phyloP scores from a whole-genome alignment of 2,329 filamentous ascomycete genomes.

The Fusarium sterilihyphosum region DNA sequence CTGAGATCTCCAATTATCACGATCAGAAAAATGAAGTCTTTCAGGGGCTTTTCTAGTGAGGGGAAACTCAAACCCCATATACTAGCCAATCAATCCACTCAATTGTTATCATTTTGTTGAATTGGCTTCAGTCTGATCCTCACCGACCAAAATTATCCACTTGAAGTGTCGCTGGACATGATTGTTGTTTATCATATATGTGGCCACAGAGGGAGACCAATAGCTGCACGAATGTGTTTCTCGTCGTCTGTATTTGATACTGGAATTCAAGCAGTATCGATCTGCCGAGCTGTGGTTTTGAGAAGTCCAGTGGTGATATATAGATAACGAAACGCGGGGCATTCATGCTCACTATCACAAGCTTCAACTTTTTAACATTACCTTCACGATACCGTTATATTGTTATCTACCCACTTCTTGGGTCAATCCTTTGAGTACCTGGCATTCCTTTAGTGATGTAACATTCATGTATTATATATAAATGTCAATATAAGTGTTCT shows the following conservation, averaged over 20 bases:
- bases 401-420: not conserved
- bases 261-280: not conserved
- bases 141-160: conserved; percentile 3
- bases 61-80: not conserved
- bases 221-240: not conserved
- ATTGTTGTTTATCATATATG: not conserved
- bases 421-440: not conserved
- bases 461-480: accelerated
- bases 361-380: not conserved
- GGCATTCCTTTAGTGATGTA: not conserved
- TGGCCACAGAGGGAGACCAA: not conserved
- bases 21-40: not conserved
- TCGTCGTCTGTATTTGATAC: not conserved
- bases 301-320: not conserved
- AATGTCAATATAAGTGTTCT: not conserved
- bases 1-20: not conserved
- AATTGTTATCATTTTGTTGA: conserved; percentile 2
- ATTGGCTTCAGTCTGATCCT: not conserved
- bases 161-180: not conserved
- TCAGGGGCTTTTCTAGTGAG: conserved; percentile 10
- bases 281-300: not conserved
- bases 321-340: not conserved
- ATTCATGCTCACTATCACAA: not conserved
- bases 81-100: conserved; percentile 15
- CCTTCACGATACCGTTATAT: not conserved